These are phyloP conservation scores for Oryza nivara DNA, from an alignment of 176 grass and related monocot species.

Conservation along the genomic window DNA sequence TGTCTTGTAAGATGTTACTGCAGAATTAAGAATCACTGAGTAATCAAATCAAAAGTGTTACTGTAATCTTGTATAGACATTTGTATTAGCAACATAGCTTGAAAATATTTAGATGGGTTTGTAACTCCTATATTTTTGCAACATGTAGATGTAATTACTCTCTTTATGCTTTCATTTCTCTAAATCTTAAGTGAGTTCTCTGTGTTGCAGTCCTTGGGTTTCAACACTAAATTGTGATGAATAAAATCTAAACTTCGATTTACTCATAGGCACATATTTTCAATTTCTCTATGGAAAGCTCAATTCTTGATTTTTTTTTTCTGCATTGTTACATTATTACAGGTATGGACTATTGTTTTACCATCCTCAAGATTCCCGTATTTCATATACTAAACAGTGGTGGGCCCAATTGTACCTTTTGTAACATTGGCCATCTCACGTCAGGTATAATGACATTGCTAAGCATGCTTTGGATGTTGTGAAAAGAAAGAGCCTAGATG, in stretches of 20 bases:
- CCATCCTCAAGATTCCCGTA: slow-evolving; percentile 25
- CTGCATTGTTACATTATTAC: slow-evolving; percentile 34
- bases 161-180: background rate
- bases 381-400: slow-evolving; percentile 36
- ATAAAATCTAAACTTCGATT: slow-evolving; percentile 12
- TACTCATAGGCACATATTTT: slow-evolving; percentile 1
- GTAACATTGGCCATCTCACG: slow-evolving; percentile 46
- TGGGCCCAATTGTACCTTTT: slow-evolving; percentile 36
- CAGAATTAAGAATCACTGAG: background rate
- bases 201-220: background rate
- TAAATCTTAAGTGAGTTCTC: slow-evolving; percentile 2
- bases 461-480: slow-evolving; percentile 94
- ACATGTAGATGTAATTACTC: background rate
- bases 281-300: slow-evolving; percentile 2
- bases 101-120: slow-evolving; percentile 6
- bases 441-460: slow-evolving; percentile 93
- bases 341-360: slow-evolving; percentile 44
- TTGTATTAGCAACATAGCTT: background rate
- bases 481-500: slow-evolving; percentile 52
- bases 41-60: slow-evolving; percentile 11
- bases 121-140: background rate
- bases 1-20: background rate
- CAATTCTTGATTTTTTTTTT: slow-evolving; percentile 16
- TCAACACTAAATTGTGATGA: background rate
- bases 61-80: background rate